Conservation (phyloP, 169 alveolate genomes). For the Plasmodium gonderi region DNA sequence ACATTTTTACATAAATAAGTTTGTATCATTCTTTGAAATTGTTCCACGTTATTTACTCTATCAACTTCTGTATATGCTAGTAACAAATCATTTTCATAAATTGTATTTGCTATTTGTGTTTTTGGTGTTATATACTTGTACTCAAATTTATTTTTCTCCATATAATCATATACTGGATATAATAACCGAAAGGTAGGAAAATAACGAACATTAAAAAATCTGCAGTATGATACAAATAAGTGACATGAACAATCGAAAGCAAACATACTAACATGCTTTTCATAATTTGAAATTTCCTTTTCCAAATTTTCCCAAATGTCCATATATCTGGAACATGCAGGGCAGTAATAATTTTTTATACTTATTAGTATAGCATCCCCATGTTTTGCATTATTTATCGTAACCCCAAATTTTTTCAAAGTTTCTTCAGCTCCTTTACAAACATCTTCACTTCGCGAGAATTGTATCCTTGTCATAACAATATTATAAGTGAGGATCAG, state of each 20-base stretch:
- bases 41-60: background rate
- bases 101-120: background rate
- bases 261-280: constrained; percentile 24
- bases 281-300: constrained; percentile 20
- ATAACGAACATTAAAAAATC: constrained; percentile 25
- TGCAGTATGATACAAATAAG: constrained; percentile 30
- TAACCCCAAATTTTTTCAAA: constrained; percentile 19
- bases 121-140: constrained; percentile 16
- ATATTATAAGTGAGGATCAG: background rate
- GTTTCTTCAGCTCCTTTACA: constrained; percentile 49
- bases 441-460: background rate
- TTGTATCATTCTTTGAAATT: constrained; percentile 24
- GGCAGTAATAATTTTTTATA: constrained; percentile 55
- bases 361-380: constrained; percentile 35
- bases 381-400: constrained; percentile 25
- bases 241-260: constrained; percentile 56
- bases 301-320: constrained; percentile 45
- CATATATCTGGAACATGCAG: constrained; percentile 46
- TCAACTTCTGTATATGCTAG: constrained; percentile 44
- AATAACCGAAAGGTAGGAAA: constrained; percentile 52
- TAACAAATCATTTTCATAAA: constrained; percentile 11
- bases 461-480: background rate
- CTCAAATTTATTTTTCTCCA: background rate
- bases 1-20: constrained; percentile 55
- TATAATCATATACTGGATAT: constrained; percentile 42